Evolutionary conservation across 371 early-diverging fungal genomes (phyloP), one percentile per base, ranked within the genome.

Genomic region (Spraguea lophii): DNA sequence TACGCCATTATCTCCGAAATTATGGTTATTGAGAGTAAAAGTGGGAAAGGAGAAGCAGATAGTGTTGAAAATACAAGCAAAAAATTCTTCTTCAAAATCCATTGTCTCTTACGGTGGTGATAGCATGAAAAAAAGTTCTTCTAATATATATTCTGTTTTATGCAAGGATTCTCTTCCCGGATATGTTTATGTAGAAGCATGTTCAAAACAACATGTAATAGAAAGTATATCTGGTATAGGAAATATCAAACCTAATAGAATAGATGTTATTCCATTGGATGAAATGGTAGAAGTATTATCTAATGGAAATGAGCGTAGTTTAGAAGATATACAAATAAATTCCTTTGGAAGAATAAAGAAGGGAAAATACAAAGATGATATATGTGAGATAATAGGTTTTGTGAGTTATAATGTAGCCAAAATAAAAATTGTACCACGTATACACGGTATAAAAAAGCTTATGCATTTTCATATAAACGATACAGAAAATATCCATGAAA

Each of bases 121-220:
- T 3, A 17, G 44, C 3, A 6, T 13, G 7, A 34, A 2, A 6
- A 7, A 40, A 45, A 9, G 30, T 49, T 4, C 10, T 38, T 16
- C 38, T 7, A 16, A 38, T 7, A 9, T 46, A 54, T 10, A 37
- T 1, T 0, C 27, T 0, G 58, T 65, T 20, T 37, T 70, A 1
- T 35, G 36, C 1, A 70, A 70, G 35, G 68, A 71, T 22, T 50
- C 56, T 2, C 49, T 68, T 10, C 52, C 52, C 36, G 71, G 71
- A 36, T 71, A 71, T 53, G 38, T 71, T 17, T 71, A 71, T 35
- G 39, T 71, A 19, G 71, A 71, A 43, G 59, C 66, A n/a, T 65
- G 46, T 45, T 52, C 60, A 24, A 71, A 68, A 41, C 60, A 66
- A 43, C 54, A 61, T 17, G 64, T 71, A 22, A 44, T 63, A 37